phyloP scores from a whole-genome alignment of 1,139 yeast species.

The Blastobotrys elegans region DNA sequence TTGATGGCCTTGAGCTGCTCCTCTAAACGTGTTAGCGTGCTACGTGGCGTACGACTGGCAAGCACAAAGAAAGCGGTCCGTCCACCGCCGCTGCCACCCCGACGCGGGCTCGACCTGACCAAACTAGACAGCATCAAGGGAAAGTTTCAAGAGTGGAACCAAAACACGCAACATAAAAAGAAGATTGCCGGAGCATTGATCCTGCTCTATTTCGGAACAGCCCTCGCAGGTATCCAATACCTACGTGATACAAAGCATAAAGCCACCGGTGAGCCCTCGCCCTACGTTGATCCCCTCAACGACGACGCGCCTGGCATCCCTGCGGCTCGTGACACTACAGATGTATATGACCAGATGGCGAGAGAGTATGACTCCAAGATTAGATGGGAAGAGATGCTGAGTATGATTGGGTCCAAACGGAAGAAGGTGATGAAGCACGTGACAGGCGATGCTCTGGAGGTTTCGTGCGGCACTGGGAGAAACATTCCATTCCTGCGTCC shows the following conservation, averaged over 20 bases:
- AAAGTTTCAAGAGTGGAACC: conserved; percentile 10
- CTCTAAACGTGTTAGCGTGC: no score
- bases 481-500: conserved; percentile 72
- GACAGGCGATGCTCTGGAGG: conserved; percentile 85
- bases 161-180: conserved; percentile 12
- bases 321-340: conserved; percentile 76
- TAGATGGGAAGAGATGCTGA: conserved; percentile 78
- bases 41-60: background rate
- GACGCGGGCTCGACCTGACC: conserved; percentile 12
- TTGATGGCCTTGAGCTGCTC: no score
- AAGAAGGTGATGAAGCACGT: conserved; percentile 77
- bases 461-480: conserved; percentile 95
- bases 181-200: conserved; percentile 19
- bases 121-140: conserved; percentile 10
- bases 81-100: conserved; percentile 7
- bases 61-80: background rate
- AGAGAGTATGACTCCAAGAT: conserved; percentile 76
- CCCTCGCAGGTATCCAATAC: conserved; percentile 31
- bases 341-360: conserved; percentile 75
- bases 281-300: conserved; percentile 27
- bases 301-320: conserved; percentile 31
- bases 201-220: conserved; percentile 27
- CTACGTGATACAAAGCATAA: conserved; percentile 34
- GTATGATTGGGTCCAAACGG: conserved; percentile 78
- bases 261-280: conserved; percentile 35